Conservation (phyloP, 2,329 filamentous ascomycete genomes). For the Pseudocercospora pini-densiflorae region DNA sequence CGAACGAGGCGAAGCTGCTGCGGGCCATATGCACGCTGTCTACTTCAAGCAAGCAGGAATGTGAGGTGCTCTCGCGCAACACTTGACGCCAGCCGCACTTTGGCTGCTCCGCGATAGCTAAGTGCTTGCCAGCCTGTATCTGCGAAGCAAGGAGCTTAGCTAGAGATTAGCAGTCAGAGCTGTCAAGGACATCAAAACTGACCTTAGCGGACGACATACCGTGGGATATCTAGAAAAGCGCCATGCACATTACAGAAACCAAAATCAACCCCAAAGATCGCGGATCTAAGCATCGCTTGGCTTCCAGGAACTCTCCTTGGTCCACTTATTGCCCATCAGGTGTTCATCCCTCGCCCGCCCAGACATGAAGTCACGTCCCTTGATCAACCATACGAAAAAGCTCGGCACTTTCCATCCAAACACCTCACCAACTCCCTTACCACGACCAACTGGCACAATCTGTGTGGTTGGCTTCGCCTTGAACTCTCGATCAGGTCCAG, state of each 20-base stretch:
- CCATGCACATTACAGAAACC: too few relatives aligned
- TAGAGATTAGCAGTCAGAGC: too few relatives aligned
- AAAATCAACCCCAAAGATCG: too few relatives aligned
- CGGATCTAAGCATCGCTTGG: too few relatives aligned
- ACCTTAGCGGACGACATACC: too few relatives aligned
- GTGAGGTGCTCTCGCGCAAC: too few relatives aligned
- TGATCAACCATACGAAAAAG: slow-evolving; percentile 44
- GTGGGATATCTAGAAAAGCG: too few relatives aligned
- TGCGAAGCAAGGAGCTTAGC: too few relatives aligned
- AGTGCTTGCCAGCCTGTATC: too few relatives aligned
- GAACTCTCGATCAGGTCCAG: slow-evolving; percentile 38
- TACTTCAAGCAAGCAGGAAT: slow-evolving; percentile 10
- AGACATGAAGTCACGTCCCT: slow-evolving; percentile 44
- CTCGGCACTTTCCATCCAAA: slow-evolving; percentile 46
- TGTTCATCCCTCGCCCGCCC: slow-evolving; percentile 26
- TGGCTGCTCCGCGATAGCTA: too few relatives aligned
- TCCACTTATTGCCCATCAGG: slow-evolving; percentile 31
- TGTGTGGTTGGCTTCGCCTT: slow-evolving; percentile 41
- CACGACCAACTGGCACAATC: slow-evolving; percentile 46
- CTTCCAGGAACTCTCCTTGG: slow-evolving; percentile 24
- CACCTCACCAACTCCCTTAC: slow-evolving; percentile 44
- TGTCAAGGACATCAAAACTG: too few relatives aligned
- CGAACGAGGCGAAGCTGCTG: slow-evolving; percentile 1
- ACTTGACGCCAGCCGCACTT: too few relatives aligned
- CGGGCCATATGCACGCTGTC: not conserved